These are phyloP conservation scores for Rhodotorula glutinis DNA, from an alignment of 1,284 basidiomycete genomes.

Conservation along the genomic window DNA sequence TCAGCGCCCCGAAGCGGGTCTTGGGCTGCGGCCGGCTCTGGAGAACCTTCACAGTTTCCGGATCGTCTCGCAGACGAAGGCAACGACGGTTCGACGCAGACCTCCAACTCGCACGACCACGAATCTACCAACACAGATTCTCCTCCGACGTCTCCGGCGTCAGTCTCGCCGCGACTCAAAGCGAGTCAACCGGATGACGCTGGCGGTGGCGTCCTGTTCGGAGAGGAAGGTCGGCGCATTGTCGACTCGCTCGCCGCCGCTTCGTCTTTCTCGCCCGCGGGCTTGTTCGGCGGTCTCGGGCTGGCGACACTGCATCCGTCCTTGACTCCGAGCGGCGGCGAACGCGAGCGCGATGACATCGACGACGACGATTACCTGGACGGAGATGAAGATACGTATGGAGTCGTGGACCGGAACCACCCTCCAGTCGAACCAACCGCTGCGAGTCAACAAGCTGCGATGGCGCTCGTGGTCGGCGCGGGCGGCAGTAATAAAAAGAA, in stretches of 20 bases:
- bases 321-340: slow-evolving; percentile 3
- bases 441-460: slow-evolving; percentile 11
- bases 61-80: not conserved
- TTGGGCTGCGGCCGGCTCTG: too few relatives aligned
- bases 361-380: slow-evolving; percentile 24
- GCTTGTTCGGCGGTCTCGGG: slow-evolving; percentile 32
- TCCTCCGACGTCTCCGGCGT: slow-evolving; percentile 17
- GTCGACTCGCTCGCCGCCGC: slow-evolving; percentile 25
- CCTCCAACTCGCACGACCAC: slow-evolving; percentile 3
- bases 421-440: slow-evolving; percentile 25
- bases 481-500: slow-evolving; percentile 40
- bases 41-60: not conserved
- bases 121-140: slow-evolving; percentile 11
- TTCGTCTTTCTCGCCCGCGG: slow-evolving; percentile 31
- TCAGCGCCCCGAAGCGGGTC: too few relatives aligned
- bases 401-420: slow-evolving; percentile 25
- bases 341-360: slow-evolving; percentile 1
- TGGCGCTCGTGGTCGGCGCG: slow-evolving; percentile 1
- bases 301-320: slow-evolving; percentile 26
- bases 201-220: slow-evolving; percentile 16
- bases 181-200: not conserved
- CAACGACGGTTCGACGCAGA: slow-evolving; percentile 9
- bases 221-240: slow-evolving; percentile 27
- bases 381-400: slow-evolving; percentile 35
- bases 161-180: not conserved